These are phyloP conservation scores for Iberis pinnata DNA, from an alignment of 345 rosid genomes.

Conservation along the genomic window DNA sequence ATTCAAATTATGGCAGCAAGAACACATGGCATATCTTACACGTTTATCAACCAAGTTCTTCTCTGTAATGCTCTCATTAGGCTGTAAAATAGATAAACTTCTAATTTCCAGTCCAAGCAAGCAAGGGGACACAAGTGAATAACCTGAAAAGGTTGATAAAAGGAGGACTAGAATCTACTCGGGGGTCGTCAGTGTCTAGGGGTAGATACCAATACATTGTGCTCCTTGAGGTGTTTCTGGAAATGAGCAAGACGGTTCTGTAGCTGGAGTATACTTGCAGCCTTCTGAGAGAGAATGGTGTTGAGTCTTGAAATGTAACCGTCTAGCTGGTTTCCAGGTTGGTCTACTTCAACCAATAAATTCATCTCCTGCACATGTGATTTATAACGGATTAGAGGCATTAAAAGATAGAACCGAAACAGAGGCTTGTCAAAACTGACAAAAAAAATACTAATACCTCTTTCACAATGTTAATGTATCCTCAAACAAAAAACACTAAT, in stretches of 20 bases:
- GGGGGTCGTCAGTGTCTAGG: conserved; percentile 46
- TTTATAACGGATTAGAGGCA: not conserved
- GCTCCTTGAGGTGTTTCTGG: conserved; percentile 88
- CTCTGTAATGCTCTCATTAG: conserved; percentile 19
- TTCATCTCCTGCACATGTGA: conserved; percentile 74
- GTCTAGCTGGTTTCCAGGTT: conserved; percentile 90
- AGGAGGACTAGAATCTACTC: conserved; percentile 23
- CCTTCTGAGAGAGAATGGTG: conserved; percentile 74
- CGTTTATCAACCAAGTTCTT: conserved; percentile 11
- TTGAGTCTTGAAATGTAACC: conserved; percentile 66
- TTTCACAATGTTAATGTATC: conserved; percentile 92
- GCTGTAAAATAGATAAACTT: conserved; percentile 17
- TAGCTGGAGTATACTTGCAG: conserved; percentile 74
- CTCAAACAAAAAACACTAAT: too few species aligned
- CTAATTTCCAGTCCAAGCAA: conserved; percentile 19
- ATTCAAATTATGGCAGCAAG: conserved; percentile 5
- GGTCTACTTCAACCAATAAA: conserved; percentile 83
- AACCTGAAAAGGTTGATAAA: conserved; percentile 27
- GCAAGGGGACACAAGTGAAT: conserved; percentile 15
- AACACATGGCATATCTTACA: conserved; percentile 19
- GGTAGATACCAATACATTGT: conserved; percentile 65
- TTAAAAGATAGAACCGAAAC: not conserved
- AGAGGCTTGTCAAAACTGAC: not conserved
- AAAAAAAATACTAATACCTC: too few species aligned
- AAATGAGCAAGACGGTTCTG: conserved; percentile 75